A percentile compares a stretch with the other conserved stretches of the same genome.
Conservation (phyloP, 1,139 yeast species). For the Diutina mesorugosa region DNA sequence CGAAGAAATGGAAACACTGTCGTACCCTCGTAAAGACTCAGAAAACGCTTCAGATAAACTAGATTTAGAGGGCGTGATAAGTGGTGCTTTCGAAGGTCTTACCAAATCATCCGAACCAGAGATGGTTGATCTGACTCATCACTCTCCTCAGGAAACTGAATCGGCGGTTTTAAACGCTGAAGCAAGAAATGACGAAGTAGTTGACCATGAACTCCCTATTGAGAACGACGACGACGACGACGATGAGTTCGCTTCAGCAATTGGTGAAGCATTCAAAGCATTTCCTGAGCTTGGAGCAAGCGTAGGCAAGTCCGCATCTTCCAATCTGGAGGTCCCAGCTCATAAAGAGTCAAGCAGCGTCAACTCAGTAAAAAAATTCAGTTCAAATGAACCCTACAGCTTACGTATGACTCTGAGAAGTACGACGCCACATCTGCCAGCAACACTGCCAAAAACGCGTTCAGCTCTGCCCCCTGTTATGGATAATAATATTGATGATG, state of each 20-base stretch:
- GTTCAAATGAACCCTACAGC: not conserved
- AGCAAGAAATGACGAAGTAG: not conserved
- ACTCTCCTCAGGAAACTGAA: not conserved
- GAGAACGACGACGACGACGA: slow-evolving; percentile 11
- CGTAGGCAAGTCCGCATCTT: not conserved
- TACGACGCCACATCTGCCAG: not conserved
- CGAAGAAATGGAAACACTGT: not conserved
- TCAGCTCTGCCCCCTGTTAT: not conserved
- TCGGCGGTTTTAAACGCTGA: not conserved
- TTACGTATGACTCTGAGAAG: not conserved
- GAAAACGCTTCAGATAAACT: not conserved
- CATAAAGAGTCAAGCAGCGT: not conserved
- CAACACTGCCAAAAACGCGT: not conserved
- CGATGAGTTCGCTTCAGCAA: slow-evolving; percentile 16
- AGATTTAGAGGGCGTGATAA: slow-evolving; percentile 14
- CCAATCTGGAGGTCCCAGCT: not conserved
- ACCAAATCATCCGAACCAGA: not conserved
- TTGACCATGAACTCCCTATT: not conserved
- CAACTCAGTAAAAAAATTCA: not conserved
- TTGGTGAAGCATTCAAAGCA: slow-evolving; percentile 17
- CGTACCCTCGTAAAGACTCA: not conserved
- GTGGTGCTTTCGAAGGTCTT: slow-evolving; percentile 13
- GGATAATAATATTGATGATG: too few species aligned
- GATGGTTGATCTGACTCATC: not conserved
- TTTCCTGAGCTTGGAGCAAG: not conserved